phyloP scores from a whole-genome alignment of 257 asterid genomes.

The Voacanga thouarsii region DNA sequence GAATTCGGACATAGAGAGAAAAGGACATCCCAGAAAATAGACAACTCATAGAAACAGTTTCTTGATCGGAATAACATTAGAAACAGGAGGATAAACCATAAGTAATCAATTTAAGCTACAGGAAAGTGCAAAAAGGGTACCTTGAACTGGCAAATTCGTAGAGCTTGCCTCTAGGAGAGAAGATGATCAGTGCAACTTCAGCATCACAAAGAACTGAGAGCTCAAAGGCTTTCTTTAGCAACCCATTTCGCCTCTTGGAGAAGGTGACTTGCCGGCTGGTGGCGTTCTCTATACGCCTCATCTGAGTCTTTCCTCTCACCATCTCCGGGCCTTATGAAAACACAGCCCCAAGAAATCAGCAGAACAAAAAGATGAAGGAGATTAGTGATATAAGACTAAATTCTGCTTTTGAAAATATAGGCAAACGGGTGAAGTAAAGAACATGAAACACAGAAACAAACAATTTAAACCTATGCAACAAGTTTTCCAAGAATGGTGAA shows the following conservation, averaged over 20 bases:
- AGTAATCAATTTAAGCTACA: not conserved
- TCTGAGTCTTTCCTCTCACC: conserved; percentile 97
- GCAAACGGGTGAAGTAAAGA: not conserved
- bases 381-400: not conserved
- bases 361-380: not conserved
- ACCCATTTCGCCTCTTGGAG: conserved; percentile 88
- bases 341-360: not conserved
- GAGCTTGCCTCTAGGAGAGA: conserved; percentile 83
- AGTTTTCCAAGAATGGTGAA: conserved; percentile 27
- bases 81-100: not conserved
- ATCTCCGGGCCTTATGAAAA: conserved; percentile 26
- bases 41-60: not conserved
- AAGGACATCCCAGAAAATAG: not conserved
- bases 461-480: conserved; percentile 3
- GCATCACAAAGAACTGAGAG: conserved; percentile 91
- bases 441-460: conserved; percentile 6
- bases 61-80: not conserved
- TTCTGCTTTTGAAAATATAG: not conserved
- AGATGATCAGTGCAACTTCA: conserved; percentile 70
- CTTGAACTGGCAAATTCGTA: conserved; percentile 77
- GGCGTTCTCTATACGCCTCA: conserved; percentile 92
- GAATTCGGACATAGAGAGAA: not conserved
- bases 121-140: conserved; percentile 25
- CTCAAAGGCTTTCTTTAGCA: conserved; percentile 81
- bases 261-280: conserved; percentile 91